Evolutionary conservation across 1,284 basidiomycete genomes (phyloP), one percentile per base, ranked within the genome.

Genomic region (Trichosporon asahii): DNA sequence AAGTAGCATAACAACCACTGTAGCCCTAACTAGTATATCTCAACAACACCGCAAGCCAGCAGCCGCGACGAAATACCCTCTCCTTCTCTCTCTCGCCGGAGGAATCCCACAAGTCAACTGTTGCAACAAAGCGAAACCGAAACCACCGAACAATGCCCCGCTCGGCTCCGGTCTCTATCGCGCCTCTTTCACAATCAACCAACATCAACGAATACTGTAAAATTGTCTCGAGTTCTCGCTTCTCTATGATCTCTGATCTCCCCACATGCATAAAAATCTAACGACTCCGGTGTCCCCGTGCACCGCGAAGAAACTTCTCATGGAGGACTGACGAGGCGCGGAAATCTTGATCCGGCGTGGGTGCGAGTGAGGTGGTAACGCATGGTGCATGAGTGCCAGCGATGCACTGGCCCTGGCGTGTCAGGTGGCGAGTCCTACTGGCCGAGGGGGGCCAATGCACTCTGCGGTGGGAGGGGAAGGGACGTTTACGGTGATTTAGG

Each of bases 1-100:
- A 64, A 40, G 63, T 64, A 64, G 35, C 23, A 64, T 27, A 64
- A 64, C 63, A n/a, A 37, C 61, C 61, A 61, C 60, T 61, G 57
- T 61, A 61, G 29, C 57, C 23, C 18, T 61, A 33, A 61, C n/a
- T n/a, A 61, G 57, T 61, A 61, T 61, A 61, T 61, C 29, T 33
- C 27, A 8, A 8, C 57, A 57, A 1, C 55, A n/a, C 29, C 14
- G 29, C 55, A 60, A 53, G 15, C 44, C 15, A 18, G 53, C 53
- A 31, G 29, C 57, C 18, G 27, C 57, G 29, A 61, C 57, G 57
- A 31, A 25, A 61, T 61, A 61, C 57, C 57, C 57, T 18, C 15
- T 8, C 27, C 27, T 31, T 60, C 27, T 27, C 9, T 27, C 9
- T 15, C 21, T 53, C 49, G 8, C 53, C 25, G 27, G 25, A 29